Evolutionary conservation across 306 rosid species (phyloP), one percentile per base, ranked within the genome.

Genomic region (Quercus agrifolia): DNA sequence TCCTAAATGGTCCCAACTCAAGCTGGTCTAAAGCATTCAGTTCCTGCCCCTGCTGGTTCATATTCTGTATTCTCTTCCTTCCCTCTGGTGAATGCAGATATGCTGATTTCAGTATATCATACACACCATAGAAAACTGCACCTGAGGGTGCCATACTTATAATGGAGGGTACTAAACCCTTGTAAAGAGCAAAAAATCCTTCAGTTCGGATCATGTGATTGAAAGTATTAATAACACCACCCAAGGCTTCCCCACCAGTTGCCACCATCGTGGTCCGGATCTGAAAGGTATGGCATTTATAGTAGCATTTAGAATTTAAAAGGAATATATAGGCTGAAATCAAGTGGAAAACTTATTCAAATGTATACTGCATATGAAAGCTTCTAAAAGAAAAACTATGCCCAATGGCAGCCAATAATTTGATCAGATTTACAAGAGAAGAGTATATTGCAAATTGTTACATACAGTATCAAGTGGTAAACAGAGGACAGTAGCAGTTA

Each of bases 91-190:
- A 95, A 80, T 82, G 98, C 83, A 95, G 87, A 88, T 92, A 95
- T 10, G 93, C 79, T 62, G 97, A 81, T 76, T 95, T 95, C 70
- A 95, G 81, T 52, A 91, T 93, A 85, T 95, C 99, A 61, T 95
- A 93, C 44, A 93, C 99, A 62, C 97, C 90, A 82, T 95, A 95
- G 81, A 93, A 95, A 63, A 95, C 99, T 61, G 99, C 99, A 74
- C 98, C 95, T 27, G 98, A 84, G 41, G 99, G 99, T 72, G 98
- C 98, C 99, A 93, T 93, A 76, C 99, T 93, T 69, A 93, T 70
- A 79, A 95, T 88, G 41, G 99, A 95, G 80, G 99, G 99, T 17
- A 86, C 89, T 79, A 95, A 83, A 56, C 99, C 99, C 94, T 93
- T 95, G 87, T 93, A 93, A 73, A 93, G 96, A 74, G 97, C 88